These are phyloP conservation scores for Sungouiella thailandica DNA, from an alignment of 805 yeast genomes.

Conservation along the genomic window DNA sequence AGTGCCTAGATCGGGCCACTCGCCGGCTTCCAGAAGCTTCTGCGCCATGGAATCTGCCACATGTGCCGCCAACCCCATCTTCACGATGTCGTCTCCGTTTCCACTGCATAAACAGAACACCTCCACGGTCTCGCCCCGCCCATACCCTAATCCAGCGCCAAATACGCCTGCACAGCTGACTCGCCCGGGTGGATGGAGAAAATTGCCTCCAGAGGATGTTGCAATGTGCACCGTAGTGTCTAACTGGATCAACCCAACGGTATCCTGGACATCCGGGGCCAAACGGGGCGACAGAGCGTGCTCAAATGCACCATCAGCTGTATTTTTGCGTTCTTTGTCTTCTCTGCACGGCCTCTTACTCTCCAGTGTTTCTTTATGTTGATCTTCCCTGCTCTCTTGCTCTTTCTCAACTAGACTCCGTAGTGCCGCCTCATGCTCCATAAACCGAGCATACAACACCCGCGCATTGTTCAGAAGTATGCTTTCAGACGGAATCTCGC, in stretches of 20 bases:
- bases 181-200: constrained; percentile 45
- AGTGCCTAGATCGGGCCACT: constrained; percentile 16
- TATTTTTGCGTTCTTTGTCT: not conserved
- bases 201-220: constrained; percentile 52
- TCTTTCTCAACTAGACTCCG: not conserved
- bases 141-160: constrained; percentile 40
- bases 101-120: constrained; percentile 45
- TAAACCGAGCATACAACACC: not conserved
- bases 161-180: constrained; percentile 50
- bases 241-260: constrained; percentile 38
- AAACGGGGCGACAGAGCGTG: not conserved
- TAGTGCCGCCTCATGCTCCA: not conserved
- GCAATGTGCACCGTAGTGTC: constrained; percentile 18
- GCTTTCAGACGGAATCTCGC: not conserved
- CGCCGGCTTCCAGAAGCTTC: constrained; percentile 6
- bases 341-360: no score
- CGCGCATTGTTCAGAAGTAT: not conserved
- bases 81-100: constrained; percentile 51
- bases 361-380: no score
- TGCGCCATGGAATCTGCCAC: constrained; percentile 9
- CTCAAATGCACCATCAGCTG: not conserved
- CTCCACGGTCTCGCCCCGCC: constrained; percentile 13
- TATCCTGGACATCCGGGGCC: constrained; percentile 29
- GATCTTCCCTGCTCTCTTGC: no score
- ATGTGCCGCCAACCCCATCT: constrained; percentile 34